phyloP scores from a whole-genome alignment of 495 filamentous ascomycete species.

The Glarea lozoyensis region DNA sequence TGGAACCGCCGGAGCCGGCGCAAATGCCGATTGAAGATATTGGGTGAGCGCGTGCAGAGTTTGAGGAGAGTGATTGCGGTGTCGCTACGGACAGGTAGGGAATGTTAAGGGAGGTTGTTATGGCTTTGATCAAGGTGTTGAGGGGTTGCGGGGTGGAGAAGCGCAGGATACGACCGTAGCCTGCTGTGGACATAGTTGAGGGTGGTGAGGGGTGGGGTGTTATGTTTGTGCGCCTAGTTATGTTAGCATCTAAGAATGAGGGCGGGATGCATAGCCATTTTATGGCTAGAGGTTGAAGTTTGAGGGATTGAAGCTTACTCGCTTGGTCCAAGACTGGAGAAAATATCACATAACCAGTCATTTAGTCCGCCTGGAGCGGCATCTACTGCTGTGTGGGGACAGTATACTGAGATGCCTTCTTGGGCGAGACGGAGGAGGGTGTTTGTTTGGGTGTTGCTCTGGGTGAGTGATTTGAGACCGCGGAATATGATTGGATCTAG shows the following conservation, averaged over 20 bases:
- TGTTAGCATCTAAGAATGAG: background rate
- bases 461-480: constrained; percentile 77
- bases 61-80: constrained; percentile 46
- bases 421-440: constrained; percentile 75
- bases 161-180: constrained; percentile 68
- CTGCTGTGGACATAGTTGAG: constrained; percentile 50
- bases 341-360: constrained; percentile 90
- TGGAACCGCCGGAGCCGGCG: constrained; percentile 70
- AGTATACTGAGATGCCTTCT: constrained; percentile 90
- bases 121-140: constrained; percentile 24
- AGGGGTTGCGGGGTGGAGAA: constrained; percentile 38
- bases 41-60: constrained; percentile 31
- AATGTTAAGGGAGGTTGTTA: constrained; percentile 50
- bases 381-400: constrained; percentile 90
- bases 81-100: constrained; percentile 59
- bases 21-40: constrained; percentile 62
- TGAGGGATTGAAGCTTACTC: background rate
- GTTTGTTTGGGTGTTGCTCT: constrained; percentile 76
- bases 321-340: constrained; percentile 37
- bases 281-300: background rate
- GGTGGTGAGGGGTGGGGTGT: constrained; percentile 9
- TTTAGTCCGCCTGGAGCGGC: constrained; percentile 78
- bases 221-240: constrained; percentile 5
- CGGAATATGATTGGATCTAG: constrained; percentile 94
- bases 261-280: background rate